Evolutionary conservation across 2,329 filamentous ascomycete species (phyloP).

Genomic region (Aotearoamyces nothofagi): DNA sequence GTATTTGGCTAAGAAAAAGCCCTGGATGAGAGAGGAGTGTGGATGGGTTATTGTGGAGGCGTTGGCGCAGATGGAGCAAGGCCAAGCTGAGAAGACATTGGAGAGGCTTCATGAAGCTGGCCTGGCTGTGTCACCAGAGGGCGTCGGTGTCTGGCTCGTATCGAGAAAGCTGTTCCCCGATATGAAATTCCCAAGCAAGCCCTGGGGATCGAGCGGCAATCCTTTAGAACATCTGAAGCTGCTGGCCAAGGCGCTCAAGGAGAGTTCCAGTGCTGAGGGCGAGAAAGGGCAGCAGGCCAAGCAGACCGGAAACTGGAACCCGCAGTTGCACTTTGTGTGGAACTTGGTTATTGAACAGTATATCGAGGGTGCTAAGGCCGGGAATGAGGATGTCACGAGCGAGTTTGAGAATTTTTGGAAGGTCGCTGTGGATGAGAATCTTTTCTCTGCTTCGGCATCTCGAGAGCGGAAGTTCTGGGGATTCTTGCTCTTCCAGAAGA

Average conservation of each 20-base stretch:
- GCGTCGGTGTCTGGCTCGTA: slow-evolving; percentile 75
- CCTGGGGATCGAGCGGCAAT: slow-evolving; percentile 55
- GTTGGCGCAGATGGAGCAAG: slow-evolving; percentile 42
- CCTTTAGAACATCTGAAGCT: slow-evolving; percentile 57
- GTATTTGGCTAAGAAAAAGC: slow-evolving; percentile 63
- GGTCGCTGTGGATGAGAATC: slow-evolving; percentile 64
- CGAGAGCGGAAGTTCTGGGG: slow-evolving; percentile 86
- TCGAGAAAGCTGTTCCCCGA: slow-evolving; percentile 48
- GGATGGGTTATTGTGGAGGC: slow-evolving; percentile 68
- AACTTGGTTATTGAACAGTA: slow-evolving; percentile 53
- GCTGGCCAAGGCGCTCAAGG: slow-evolving; percentile 66
- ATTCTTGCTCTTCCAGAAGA: slow-evolving; percentile 71
- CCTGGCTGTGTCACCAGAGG: slow-evolving; percentile 69
- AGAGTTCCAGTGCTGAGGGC: slow-evolving; percentile 40
- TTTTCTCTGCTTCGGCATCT: slow-evolving; percentile 71
- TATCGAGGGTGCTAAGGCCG: slow-evolving; percentile 17
- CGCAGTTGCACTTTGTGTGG: slow-evolving; percentile 81
- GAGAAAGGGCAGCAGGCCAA: slow-evolving; percentile 23
- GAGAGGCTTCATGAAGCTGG: slow-evolving; percentile 46
- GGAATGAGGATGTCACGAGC: slow-evolving; percentile 14
- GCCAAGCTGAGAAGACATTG: slow-evolving; percentile 44
- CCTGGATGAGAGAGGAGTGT: slow-evolving; percentile 81
- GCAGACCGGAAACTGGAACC: slow-evolving; percentile 57
- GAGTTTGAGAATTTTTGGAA: slow-evolving; percentile 71
- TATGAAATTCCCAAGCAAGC: slow-evolving; percentile 47